phyloP scores from a whole-genome alignment of 805 yeast genomes.

The Suhomyces sp. region DNA sequence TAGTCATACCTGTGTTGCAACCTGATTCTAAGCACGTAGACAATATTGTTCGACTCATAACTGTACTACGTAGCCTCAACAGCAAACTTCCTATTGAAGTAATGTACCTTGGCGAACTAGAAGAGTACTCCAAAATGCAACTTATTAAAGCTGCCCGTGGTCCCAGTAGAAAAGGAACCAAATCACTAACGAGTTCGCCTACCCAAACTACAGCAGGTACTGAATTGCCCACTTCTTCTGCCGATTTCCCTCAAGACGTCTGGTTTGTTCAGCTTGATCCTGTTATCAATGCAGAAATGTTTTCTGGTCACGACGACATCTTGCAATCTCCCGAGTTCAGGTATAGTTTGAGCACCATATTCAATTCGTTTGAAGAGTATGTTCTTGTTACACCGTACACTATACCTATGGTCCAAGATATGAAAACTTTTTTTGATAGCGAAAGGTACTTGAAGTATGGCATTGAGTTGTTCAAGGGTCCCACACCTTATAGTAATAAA shows the following conservation, averaged over 20 bases:
- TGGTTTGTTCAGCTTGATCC: conserved; percentile 26
- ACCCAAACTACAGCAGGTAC: neutral
- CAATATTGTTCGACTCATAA: conserved; percentile 19
- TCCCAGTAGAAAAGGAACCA: neutral
- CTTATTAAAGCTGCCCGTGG: conserved; percentile 9
- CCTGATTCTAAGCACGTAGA: conserved; percentile 13
- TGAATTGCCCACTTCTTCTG: conserved; percentile 8
- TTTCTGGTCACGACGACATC: neutral
- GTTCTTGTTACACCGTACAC: conserved; percentile 26
- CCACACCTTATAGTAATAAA: conserved; percentile 18
- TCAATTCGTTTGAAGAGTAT: conserved; percentile 31
- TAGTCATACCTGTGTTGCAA: conserved; percentile 29
- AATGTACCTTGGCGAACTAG: conserved; percentile 11
- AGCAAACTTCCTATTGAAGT: conserved; percentile 32
- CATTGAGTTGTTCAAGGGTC: conserved; percentile 25
- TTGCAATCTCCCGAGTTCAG: conserved; percentile 9
- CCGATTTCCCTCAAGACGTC: conserved; percentile 16
- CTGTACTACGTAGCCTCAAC: conserved; percentile 23
- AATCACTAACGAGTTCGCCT: neutral
- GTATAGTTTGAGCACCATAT: conserved; percentile 23
- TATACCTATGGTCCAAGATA: conserved; percentile 20
- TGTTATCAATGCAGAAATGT: conserved; percentile 12
- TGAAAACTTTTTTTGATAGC: conserved; percentile 15
- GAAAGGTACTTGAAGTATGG: conserved; percentile 22
- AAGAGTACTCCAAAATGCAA: conserved; percentile 10